Evolutionary conservation across 306 rosid species (phyloP), one percentile per base, ranked within the genome.

Genomic region (Sindora glabra): DNA sequence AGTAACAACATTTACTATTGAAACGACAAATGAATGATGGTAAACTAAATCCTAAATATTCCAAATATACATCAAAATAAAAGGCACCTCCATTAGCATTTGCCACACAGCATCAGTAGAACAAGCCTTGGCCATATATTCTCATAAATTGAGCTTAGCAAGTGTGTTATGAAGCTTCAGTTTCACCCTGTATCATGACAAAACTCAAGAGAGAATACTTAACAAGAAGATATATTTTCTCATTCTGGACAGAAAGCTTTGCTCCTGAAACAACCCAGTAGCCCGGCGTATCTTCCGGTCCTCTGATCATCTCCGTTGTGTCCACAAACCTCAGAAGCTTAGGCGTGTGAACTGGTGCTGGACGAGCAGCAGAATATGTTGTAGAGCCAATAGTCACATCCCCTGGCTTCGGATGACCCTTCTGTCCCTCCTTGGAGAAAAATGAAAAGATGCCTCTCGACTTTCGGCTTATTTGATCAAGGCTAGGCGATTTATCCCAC

Each of bases 261-360:
- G 87, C 95, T 5, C 95, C 95, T 0, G 95, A 86, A 34, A 86
- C 95, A 52, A 76, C 78, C 95, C 95, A 88, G 59, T 88, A 80
- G 8, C 96, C 94, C 0, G 96, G 96, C 16, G 73, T 67, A 63
- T 70, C 73, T 40, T 32, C 83, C 69, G 95, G 87, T 39, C 87
- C 95, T 73, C 95, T 75, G 4, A 82, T 71, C 87, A 69, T 75
- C 69, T 86, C 89, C 1, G 72, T 75, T n/a, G 76, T 78, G 76
- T 80, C 95, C 24, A 86, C 87, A 37, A 77, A 80, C 72, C 71
- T 80, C 50, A 77, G 75, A 34, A 86, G 87, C 58, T 83, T 86
- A 23, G 87, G 85, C 1, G 79, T 52, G 78, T 69, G 16, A 10
- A 70, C 66, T 3, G 77, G 81, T 7, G 60, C 51, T n/a, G 81